Conservation (phyloP, 495 filamentous ascomycete species). For the Penicillium egyptiacum region DNA sequence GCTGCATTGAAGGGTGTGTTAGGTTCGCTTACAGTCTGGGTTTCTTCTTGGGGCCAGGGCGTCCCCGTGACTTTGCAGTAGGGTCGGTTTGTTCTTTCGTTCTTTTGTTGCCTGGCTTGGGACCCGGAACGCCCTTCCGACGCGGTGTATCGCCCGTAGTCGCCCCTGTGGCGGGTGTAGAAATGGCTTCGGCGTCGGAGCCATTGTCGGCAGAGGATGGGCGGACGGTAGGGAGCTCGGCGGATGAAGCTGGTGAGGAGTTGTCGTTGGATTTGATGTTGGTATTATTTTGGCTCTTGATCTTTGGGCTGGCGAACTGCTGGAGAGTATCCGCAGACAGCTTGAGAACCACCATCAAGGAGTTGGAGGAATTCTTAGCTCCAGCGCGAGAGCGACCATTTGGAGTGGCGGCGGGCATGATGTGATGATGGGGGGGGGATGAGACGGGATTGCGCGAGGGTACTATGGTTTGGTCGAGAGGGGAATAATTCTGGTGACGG, state of each 20-base stretch:
- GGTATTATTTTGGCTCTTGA: slow-evolving; percentile 35
- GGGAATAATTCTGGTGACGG: slow-evolving; percentile 20
- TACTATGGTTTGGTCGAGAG: slow-evolving; percentile 15
- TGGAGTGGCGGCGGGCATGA: slow-evolving; percentile 36
- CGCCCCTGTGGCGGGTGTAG: slow-evolving; percentile 53
- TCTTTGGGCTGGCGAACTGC: slow-evolving; percentile 43
- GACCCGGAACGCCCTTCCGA: slow-evolving; percentile 57
- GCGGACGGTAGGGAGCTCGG: slow-evolving; percentile 50
- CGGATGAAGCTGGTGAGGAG: slow-evolving; percentile 49
- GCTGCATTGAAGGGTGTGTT: not conserved
- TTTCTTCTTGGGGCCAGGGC: slow-evolving; percentile 96
- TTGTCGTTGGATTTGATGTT: slow-evolving; percentile 46
- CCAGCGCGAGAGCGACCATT: slow-evolving; percentile 41
- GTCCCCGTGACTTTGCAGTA: slow-evolving; percentile 67
- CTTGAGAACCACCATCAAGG: slow-evolving; percentile 55
- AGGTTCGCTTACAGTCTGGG: slow-evolving; percentile 66
- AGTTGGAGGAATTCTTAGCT: slow-evolving; percentile 36
- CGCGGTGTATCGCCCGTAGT: slow-evolving; percentile 53
- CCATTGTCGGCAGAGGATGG: slow-evolving; percentile 54
- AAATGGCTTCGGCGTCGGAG: slow-evolving; percentile 56
- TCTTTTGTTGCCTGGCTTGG: slow-evolving; percentile 60
- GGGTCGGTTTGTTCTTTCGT: slow-evolving; percentile 58
- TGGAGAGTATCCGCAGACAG: slow-evolving; percentile 49
- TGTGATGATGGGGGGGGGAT: slow-evolving; percentile 16
- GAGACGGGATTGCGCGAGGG: slow-evolving; percentile 13